A percentile compares a stretch with the other conserved stretches of the same genome.
Conservation (phyloP, 352 stramenopile genomes). For the Phytophthora meadii region DNA sequence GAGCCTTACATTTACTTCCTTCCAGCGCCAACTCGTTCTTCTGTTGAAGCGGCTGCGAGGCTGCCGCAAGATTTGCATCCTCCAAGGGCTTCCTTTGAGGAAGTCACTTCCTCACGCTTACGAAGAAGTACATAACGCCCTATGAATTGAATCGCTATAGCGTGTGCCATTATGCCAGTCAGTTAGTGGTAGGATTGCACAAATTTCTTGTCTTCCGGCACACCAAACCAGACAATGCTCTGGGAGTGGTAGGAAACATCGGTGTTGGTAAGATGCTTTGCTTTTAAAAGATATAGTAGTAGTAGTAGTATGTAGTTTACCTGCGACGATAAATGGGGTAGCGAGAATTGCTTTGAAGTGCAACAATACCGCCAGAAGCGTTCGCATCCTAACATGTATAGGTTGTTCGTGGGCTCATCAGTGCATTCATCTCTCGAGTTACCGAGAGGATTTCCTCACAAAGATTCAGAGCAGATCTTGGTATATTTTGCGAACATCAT, state of each 20-base stretch:
- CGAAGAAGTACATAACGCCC: too few species aligned
- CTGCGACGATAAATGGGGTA: too few species aligned
- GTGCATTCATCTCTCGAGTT: slow-evolving; percentile 78
- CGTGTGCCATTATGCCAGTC: background rate
- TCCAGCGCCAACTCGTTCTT: slow-evolving; percentile 4
- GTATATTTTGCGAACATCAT: slow-evolving; percentile 82
- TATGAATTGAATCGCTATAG: too few species aligned
- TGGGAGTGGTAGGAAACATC: too few species aligned
- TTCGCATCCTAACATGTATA: background rate
- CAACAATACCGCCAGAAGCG: too few species aligned
- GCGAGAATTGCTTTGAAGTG: too few species aligned
- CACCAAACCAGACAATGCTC: too few species aligned
- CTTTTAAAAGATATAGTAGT: too few species aligned
- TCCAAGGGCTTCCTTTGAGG: background rate
- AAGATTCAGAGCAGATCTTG: slow-evolving; percentile 88
- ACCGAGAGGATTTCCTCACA: slow-evolving; percentile 83
- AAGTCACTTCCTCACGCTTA: background rate
- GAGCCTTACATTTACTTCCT: slow-evolving; percentile 10
- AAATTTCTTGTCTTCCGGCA: too few species aligned
- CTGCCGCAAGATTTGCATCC: background rate
- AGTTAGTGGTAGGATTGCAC: slow-evolving; percentile 9
- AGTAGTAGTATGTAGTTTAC: too few species aligned
- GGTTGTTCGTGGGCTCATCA: slow-evolving; percentile 58
- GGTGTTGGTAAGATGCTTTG: too few species aligned
- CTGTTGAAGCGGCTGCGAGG: slow-evolving; percentile 4